phyloP scores from a whole-genome alignment of 2,329 filamentous ascomycete species.

The Rhynchosporium agropyri region DNA sequence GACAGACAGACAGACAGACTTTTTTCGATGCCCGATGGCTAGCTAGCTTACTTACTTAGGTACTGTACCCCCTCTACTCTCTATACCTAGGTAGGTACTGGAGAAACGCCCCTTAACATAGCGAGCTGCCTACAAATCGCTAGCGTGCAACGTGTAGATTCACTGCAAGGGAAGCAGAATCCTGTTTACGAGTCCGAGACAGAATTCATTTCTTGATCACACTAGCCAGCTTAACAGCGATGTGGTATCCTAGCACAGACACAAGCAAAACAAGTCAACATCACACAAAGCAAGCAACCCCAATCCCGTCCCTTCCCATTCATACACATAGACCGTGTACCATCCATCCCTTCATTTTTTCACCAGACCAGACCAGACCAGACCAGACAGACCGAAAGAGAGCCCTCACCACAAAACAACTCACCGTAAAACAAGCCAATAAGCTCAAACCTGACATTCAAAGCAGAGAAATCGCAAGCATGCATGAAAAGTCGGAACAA shows the following conservation, averaged over 20 bases:
- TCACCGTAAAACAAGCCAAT: neutral
- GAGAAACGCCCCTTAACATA: no score
- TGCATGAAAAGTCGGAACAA: neutral
- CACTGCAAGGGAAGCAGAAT: no score
- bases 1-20: no score
- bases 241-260: conserved; percentile 12
- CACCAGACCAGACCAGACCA: neutral
- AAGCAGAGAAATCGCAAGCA: neutral
- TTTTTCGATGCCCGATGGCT: no score
- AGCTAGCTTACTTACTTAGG: no score
- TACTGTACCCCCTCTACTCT: no score
- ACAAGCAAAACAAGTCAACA: conserved; percentile 1
- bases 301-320: neutral
- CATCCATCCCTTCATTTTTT: neutral
- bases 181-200: neutral
- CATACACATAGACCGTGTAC: neutral
- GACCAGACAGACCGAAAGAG: neutral
- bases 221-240: conserved; percentile 1
- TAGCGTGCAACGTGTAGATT: no score
- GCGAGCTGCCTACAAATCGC: no score
- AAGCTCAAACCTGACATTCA: neutral
- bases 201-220: neutral
- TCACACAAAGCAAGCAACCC: neutral
- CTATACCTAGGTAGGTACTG: no score
- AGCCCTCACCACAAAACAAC: neutral